Conservation (phyloP, 2,329 filamentous ascomycete species). For the Graphium sp. region DNA sequence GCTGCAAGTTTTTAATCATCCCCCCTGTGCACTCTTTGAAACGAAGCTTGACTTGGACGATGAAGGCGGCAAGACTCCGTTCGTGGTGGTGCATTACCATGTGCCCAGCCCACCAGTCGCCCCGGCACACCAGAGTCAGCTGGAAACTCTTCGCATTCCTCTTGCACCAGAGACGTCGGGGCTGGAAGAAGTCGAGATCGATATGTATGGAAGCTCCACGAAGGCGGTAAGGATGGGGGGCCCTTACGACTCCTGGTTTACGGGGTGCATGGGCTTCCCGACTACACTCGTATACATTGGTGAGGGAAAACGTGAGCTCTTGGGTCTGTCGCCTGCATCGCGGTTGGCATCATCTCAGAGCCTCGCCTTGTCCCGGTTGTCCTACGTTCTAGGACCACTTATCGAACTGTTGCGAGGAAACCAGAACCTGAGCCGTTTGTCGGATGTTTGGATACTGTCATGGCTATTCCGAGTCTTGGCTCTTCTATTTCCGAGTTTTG, state of each 20-base stretch:
- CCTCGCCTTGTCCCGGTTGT: background rate
- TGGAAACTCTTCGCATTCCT: slow-evolving; percentile 31
- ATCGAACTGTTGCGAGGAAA: too few species aligned
- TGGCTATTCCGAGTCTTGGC: background rate
- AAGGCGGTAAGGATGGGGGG: slow-evolving; percentile 46
- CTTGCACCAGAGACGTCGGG: slow-evolving; percentile 30
- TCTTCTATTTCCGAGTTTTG: too few species aligned
- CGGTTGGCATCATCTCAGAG: background rate
- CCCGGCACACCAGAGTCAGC: slow-evolving; percentile 15
- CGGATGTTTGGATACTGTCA: too few species aligned
- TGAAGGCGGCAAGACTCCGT: background rate
- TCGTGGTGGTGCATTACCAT: slow-evolving; percentile 25
- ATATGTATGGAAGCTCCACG: slow-evolving; percentile 41
- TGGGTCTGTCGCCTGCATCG: slow-evolving; percentile 34
- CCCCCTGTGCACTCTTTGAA: slow-evolving; percentile 46
- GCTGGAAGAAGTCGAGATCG: slow-evolving; percentile 31
- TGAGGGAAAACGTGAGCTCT: slow-evolving; percentile 35
- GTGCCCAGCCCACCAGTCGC: slow-evolving; percentile 18
- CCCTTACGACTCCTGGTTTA: slow-evolving; percentile 49
- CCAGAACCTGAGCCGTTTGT: too few species aligned
- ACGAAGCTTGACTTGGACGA: slow-evolving; percentile 29
- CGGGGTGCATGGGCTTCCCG: slow-evolving; percentile 43
- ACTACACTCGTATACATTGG: slow-evolving; percentile 50
- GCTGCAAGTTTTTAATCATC: slow-evolving; percentile 41
- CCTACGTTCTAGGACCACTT: background rate